phyloP scores from a whole-genome alignment of 1,284 basidiomycete species.

The Schizophyllum commune region DNA sequence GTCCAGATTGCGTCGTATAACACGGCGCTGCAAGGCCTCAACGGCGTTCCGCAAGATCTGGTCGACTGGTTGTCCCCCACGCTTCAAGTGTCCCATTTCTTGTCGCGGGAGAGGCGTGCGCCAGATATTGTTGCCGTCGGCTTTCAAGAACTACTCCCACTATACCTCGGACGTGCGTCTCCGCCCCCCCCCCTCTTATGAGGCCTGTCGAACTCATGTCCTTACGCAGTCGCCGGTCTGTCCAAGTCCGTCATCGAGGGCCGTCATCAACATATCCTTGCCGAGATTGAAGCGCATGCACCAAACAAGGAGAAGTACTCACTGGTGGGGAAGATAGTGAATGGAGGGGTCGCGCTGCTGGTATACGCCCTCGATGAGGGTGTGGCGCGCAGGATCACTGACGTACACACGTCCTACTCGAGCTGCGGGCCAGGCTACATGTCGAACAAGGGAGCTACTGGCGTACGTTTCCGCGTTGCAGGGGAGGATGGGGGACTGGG shows the following conservation, averaged over 20 bases:
- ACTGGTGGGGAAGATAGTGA: conserved; percentile 66
- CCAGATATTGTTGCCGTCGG: conserved; percentile 85
- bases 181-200: conserved; percentile 1
- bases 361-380: conserved; percentile 74
- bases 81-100: conserved; percentile 65
- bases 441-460: conserved; percentile 96
- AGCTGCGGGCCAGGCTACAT: conserved; percentile 71
- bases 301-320: conserved; percentile 64
- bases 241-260: conserved; percentile 56
- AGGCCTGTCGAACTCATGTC: background rate
- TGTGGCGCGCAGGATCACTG: conserved; percentile 49
- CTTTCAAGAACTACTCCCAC: conserved; percentile 83
- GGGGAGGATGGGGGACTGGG: conserved; percentile 48
- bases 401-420: conserved; percentile 72
- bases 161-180: conserved; percentile 68
- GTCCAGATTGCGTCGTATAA: conserved; percentile 85
- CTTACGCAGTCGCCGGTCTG: conserved; percentile 46
- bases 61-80: conserved; percentile 81
- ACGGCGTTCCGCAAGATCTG: conserved; percentile 68
- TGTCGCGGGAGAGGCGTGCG: conserved; percentile 48
- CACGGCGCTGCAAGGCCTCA: conserved; percentile 70
- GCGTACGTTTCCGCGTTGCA: conserved; percentile 72
- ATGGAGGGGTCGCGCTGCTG: conserved; percentile 74
- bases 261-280: conserved; percentile 54
- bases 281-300: conserved; percentile 61